Conservation (phyloP, 352 stramenopile species). For the Phytophthora hybrid region DNA sequence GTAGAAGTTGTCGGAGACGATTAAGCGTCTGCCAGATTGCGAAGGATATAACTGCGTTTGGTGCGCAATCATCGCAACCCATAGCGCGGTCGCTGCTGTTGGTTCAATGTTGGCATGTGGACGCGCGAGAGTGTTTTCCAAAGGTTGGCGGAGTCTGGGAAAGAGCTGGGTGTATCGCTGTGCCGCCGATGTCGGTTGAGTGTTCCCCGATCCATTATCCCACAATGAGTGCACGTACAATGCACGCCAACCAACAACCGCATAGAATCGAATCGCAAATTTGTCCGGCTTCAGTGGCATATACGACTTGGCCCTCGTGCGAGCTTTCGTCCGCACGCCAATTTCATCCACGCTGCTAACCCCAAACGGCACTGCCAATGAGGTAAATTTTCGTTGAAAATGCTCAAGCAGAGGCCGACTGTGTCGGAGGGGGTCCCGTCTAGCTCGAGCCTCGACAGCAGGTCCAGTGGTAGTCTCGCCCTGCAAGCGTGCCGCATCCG, state of each 20-base stretch:
- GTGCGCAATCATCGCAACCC: constrained; percentile 14
- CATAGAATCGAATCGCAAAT: constrained; percentile 16
- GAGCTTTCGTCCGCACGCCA: neutral
- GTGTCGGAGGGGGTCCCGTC: neutral
- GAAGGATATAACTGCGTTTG: neutral
- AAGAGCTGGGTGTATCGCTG: neutral
- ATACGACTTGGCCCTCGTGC: neutral
- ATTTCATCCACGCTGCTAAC: neutral
- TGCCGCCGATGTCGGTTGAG: neutral
- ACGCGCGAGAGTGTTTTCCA: neutral
- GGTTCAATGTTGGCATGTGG: neutral
- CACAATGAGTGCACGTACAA: constrained; percentile 14
- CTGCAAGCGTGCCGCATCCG: too few relatives aligned
- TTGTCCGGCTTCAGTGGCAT: constrained; percentile 21
- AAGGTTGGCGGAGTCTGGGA: neutral
- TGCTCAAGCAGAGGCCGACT: neutral
- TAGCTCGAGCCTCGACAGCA: too few relatives aligned
- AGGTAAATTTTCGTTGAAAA: neutral
- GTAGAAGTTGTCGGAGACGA: constrained; percentile 15
- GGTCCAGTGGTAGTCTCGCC: too few relatives aligned
- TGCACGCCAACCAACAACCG: constrained; percentile 11
- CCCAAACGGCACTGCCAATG: neutral
- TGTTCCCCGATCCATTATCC: constrained; percentile 14
- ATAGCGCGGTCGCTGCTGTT: neutral
- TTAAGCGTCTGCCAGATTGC: neutral